Evolutionary conservation across 148 eudicot genomes (phyloP).

Genomic region (Pharnaceum exiguum): DNA sequence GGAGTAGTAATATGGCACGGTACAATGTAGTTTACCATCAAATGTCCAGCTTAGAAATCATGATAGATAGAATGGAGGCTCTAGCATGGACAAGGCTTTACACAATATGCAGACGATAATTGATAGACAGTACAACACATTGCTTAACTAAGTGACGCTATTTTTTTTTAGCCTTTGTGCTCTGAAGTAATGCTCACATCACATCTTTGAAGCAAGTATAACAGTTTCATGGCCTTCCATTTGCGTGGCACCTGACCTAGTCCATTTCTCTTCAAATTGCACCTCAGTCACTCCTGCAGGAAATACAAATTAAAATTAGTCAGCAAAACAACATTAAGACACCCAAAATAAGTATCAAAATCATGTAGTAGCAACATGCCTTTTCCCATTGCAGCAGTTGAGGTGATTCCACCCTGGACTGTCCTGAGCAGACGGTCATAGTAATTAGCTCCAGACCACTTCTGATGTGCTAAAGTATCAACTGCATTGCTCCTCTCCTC

Average conservation of each 20-base stretch:
- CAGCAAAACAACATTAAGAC: not conserved
- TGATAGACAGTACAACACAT: too few species aligned
- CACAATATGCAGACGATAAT: too few species aligned
- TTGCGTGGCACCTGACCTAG: conserved; percentile 38
- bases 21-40: too few species aligned
- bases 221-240: not conserved
- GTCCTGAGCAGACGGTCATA: conserved; percentile 70
- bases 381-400: conserved; percentile 88
- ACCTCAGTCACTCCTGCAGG: conserved; percentile 67
- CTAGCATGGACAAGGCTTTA: too few species aligned
- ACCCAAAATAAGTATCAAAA: too few species aligned
- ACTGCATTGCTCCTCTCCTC: conserved; percentile 65
- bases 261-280: conserved; percentile 64
- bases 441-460: conserved; percentile 86
- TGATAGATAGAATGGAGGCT: too few species aligned
- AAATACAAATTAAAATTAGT: not conserved
- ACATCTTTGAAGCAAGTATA: not conserved
- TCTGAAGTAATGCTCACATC: too few species aligned
- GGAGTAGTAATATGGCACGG: too few species aligned
- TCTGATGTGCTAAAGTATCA: conserved; percentile 74
- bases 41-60: too few species aligned
- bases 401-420: conserved; percentile 80
- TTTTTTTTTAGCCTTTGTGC: too few species aligned
- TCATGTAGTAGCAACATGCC: too few species aligned
- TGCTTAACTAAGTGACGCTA: too few species aligned